Evolutionary conservation across 768 basidiomycete species (phyloP), one percentile per base, ranked within the genome.

Genomic region (Candolleomyces aberdarensis): DNA sequence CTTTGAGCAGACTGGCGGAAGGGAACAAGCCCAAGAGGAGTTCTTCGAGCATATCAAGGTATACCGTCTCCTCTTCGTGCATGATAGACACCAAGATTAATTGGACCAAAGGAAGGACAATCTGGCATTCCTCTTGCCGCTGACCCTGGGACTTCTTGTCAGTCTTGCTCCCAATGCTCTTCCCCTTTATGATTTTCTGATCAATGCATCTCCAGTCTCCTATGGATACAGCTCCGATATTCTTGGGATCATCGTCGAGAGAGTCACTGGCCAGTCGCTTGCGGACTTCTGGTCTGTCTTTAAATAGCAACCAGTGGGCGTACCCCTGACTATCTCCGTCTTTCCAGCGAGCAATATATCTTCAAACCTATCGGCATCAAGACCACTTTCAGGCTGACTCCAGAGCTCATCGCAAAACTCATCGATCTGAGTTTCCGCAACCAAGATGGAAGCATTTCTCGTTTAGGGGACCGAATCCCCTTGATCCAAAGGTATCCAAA

Each of bases 161-260:
- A 55, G 66, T 58, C 47, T 19, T 14, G 9, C 44, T 41, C 29
- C 15, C 19, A 41, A 13, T 22, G 9, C 10, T 36, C 26, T 14
- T n/a, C 17, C 19, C 46, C 32, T 19, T 14, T 20, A 10, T 60
- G 5, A 29, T 17, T 31, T 44, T 44, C 15, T 15, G 51, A 22
- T 47, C 5, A 11, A 20, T 26, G 3, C 3, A 10, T 11, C 43
- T n/a, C 5, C 39, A 74, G 73, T 72, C 48, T 62, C 62, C 4
- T 75, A 75, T 60, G 73, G 74, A 5, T 70, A 54, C 60, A 71
- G 69, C 43, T 65, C 68, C 40, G 73, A 74, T 61, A 65, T 66
- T 11, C 63, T 72, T 13, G 73, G 73, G 13, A 72, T 74, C 31
- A 61, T 74, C 20, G 62, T 75, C 19, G 71, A 74, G 58, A 69